Percentiles rank a stretch among this genome's conserved stretches.
phyloP scores from a whole-genome alignment of 805 yeast genomes.

The Suhomyces pyralidae region DNA sequence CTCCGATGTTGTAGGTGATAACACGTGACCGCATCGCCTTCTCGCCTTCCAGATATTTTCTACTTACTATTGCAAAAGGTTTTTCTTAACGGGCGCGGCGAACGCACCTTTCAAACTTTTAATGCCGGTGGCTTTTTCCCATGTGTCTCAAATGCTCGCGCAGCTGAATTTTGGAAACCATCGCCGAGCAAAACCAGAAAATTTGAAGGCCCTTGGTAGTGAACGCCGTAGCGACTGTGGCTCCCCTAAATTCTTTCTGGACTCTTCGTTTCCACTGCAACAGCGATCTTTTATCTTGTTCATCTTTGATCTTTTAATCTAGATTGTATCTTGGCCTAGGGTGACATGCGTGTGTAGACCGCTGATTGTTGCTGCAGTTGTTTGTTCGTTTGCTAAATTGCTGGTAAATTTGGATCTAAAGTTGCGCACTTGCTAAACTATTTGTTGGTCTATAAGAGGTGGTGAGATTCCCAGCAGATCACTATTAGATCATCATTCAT shows the following conservation, averaged over 20 bases:
- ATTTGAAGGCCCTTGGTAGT: background rate
- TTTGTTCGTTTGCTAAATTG: background rate
- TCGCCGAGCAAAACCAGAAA: background rate
- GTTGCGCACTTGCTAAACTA: background rate
- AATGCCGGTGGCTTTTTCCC: background rate
- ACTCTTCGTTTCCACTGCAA: background rate
- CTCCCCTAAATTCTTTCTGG: background rate
- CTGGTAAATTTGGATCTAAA: background rate
- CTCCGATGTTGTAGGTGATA: background rate
- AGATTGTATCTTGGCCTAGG: background rate
- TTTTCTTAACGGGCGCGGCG: background rate
- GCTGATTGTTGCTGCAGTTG: background rate
- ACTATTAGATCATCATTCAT: background rate
- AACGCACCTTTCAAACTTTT: background rate
- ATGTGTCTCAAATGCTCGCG: background rate
- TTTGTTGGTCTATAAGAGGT: background rate
- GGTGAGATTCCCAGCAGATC: background rate
- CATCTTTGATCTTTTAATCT: background rate
- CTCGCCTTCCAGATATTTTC: background rate
- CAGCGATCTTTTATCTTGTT: background rate
- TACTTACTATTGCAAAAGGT: background rate
- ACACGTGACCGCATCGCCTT: conserved; percentile 3
- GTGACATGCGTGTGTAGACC: background rate
- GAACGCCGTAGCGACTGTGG: background rate
- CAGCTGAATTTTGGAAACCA: background rate